phyloP scores from a whole-genome alignment of 441 rosid genomes.

The Theobroma grandiflorum region DNA sequence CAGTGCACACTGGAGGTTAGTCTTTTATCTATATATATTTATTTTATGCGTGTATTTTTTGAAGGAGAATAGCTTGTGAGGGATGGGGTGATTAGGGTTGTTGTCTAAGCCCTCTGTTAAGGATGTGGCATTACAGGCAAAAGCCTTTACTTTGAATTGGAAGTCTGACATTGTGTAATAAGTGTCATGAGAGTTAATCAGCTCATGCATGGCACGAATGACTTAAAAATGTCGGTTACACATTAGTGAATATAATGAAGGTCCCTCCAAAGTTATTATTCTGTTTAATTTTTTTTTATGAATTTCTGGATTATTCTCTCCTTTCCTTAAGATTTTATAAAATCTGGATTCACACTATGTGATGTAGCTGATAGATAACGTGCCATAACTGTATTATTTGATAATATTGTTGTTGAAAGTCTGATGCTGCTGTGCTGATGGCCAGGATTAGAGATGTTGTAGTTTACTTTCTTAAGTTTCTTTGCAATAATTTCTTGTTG shows the following conservation, averaged over 20 bases:
- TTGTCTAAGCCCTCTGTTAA: not conserved
- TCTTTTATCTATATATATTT: conserved; percentile 10
- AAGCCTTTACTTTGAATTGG: not conserved
- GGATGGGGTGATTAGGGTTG: not conserved
- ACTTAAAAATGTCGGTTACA: not conserved
- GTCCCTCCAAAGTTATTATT: not conserved
- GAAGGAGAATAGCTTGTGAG: not conserved
- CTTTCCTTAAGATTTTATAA: not conserved
- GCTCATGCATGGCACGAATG: not conserved
- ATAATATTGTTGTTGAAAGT: not conserved
- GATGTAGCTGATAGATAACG: not conserved
- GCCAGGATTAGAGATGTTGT: not conserved
- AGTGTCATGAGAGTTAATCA: not conserved
- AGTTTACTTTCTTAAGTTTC: conserved; percentile 9
- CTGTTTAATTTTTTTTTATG: not conserved
- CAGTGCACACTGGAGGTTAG: conserved; percentile 99
- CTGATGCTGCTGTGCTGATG: not conserved
- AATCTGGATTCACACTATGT: not conserved
- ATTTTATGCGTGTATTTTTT: not conserved
- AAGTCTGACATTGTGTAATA: not conserved
- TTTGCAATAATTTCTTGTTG: not conserved
- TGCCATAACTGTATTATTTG: not conserved
- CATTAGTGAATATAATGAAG: not conserved
- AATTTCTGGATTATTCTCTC: not conserved
- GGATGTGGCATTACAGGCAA: not conserved